A percentile compares a stretch with the other conserved stretches of the same genome.
Evolutionary conservation across 2,329 filamentous ascomycete genomes (phyloP).

Genomic region (Alternaria angustiovoidea): DNA sequence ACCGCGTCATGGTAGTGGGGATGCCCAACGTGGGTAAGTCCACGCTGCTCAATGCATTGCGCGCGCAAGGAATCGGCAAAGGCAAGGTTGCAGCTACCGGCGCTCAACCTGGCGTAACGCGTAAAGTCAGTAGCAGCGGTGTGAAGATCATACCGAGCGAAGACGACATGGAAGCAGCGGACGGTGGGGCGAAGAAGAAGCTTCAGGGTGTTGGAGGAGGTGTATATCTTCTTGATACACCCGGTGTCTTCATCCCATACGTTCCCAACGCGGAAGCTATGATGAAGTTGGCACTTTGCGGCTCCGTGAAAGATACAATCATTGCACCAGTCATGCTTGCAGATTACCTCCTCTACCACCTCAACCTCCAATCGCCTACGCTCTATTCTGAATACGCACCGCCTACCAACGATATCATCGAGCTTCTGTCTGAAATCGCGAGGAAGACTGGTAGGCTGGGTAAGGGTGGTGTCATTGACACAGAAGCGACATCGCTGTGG

Average conservation of each 20-base stretch:
- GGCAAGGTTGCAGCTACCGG: constrained; percentile 83
- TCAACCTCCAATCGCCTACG: constrained; percentile 73
- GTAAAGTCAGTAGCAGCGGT: constrained; percentile 76
- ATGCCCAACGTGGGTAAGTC: constrained; percentile 99
- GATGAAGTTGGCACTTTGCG: constrained; percentile 92
- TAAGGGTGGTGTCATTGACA: constrained; percentile 74
- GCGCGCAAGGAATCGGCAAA: constrained; percentile 70
- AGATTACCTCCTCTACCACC: constrained; percentile 86
- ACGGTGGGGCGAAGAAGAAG: constrained; percentile 33
- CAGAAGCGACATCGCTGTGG: constrained; percentile 78
- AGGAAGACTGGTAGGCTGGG: constrained; percentile 76
- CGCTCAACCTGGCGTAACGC: constrained; percentile 86
- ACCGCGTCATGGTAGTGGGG: constrained; percentile 86
- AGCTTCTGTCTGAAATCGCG: constrained; percentile 76
- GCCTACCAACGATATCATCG: constrained; percentile 85
- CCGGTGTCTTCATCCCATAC: constrained; percentile 94
- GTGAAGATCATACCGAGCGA: constrained; percentile 76
- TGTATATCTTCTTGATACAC: constrained; percentile 89
- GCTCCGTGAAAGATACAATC: constrained; percentile 88
- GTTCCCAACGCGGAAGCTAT: constrained; percentile 85
- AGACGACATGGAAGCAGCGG: constrained; percentile 51
- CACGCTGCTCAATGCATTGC: constrained; percentile 87
- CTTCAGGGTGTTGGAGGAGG: constrained; percentile 56
- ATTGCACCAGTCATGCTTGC: constrained; percentile 80
- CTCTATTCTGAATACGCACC: constrained; percentile 73